Conservation (phyloP, 2,329 filamentous ascomycete genomes). For the Phoma sp. region DNA sequence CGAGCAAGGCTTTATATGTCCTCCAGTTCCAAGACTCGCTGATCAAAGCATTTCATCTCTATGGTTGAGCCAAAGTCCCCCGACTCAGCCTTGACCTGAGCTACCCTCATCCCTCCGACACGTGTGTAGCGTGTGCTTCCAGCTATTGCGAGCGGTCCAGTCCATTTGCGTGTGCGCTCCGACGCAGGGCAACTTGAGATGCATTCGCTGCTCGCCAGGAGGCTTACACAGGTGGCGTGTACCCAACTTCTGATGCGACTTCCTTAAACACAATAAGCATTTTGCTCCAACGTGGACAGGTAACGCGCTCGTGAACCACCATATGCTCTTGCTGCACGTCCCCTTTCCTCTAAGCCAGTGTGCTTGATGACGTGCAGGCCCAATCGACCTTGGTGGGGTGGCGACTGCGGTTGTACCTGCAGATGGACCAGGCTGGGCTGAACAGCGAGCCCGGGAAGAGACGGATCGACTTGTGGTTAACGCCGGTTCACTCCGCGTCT, state of each 20-base stretch:
- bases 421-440: slow-evolving; percentile 32
- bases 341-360: slow-evolving; percentile 11
- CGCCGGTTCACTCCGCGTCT: slow-evolving; percentile 36
- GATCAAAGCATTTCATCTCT: slow-evolving; percentile 29
- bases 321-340: slow-evolving; percentile 12
- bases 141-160: not conserved
- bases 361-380: slow-evolving; percentile 26
- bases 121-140: slow-evolving; percentile 7
- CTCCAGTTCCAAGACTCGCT: slow-evolving; percentile 33
- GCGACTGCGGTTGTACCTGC: slow-evolving; percentile 42
- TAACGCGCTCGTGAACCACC: not conserved
- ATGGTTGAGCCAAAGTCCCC: slow-evolving; percentile 12
- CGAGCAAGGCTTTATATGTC: slow-evolving; percentile 34
- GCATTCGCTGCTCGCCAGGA: slow-evolving; percentile 1
- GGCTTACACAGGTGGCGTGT: not conserved
- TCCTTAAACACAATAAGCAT: not conserved
- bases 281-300: slow-evolving; percentile 9
- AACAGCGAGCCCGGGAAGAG: slow-evolving; percentile 24
- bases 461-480: slow-evolving; percentile 22
- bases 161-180: not conserved
- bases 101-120: slow-evolving; percentile 18
- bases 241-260: not conserved
- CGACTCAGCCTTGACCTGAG: slow-evolving; percentile 17
- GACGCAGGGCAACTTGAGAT: slow-evolving; percentile 6
- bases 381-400: slow-evolving; percentile 24